These are phyloP conservation scores for Lentinula raphanica DNA, from an alignment of 768 basidiomycete species.

Conservation along the genomic window DNA sequence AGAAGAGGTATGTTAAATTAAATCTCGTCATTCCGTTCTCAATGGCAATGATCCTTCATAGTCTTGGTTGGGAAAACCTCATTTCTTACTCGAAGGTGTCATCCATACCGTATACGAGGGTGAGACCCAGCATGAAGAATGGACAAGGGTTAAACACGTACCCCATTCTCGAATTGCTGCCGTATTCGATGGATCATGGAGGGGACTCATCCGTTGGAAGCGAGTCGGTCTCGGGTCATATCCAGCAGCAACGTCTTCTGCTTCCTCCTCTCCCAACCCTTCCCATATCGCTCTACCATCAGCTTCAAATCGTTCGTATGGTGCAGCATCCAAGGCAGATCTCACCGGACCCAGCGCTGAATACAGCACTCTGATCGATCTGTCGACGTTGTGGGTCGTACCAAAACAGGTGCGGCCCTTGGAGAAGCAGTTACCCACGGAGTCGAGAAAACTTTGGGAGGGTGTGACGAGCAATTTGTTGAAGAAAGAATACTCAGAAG, in stretches of 20 bases:
- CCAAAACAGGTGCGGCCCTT: conserved; percentile 86
- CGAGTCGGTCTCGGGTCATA: conserved; percentile 45
- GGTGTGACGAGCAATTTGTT: conserved; percentile 69
- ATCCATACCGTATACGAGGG: conserved; percentile 76
- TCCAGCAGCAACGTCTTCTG: conserved; percentile 32
- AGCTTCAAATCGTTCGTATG: conserved; percentile 27
- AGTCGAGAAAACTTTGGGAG: conserved; percentile 88
- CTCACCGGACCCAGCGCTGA: conserved; percentile 42
- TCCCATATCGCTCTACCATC: conserved; percentile 39
- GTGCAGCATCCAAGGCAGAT: conserved; percentile 39
- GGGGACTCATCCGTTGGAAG: conserved; percentile 76
- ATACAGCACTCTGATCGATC: conserved; percentile 68
- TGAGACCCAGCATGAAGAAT: conserved; percentile 57
- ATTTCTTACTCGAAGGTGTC: conserved; percentile 83
- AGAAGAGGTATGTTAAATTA: conserved; percentile 75
- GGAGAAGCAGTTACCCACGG: conserved; percentile 68
- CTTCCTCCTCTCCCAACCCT: conserved; percentile 43
- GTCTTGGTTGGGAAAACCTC: conserved; percentile 90
- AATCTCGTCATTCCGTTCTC: not conserved
- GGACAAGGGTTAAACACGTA: conserved; percentile 88
- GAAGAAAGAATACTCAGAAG: conserved; percentile 84
- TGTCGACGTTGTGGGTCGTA: conserved; percentile 61
- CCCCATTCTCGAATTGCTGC: conserved; percentile 74
- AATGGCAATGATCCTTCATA: conserved; percentile 14
- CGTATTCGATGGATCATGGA: conserved; percentile 86